phyloP scores from a whole-genome alignment of 495 filamentous ascomycete species.

The Glarea lozoyensis region DNA sequence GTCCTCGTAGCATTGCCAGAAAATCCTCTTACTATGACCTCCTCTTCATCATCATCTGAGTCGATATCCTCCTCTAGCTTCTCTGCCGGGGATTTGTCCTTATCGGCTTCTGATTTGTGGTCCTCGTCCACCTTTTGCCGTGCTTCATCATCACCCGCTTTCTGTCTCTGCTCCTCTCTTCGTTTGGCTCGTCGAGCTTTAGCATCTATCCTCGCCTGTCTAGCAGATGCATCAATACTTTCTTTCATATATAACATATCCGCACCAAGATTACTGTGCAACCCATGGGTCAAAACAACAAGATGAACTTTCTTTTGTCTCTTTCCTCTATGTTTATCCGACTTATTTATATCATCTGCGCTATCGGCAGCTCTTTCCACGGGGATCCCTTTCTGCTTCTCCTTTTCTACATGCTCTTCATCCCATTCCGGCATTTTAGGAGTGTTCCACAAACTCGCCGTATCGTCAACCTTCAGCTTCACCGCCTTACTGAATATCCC shows the following conservation, averaged over 20 bases:
- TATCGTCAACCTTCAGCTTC: conserved; percentile 73
- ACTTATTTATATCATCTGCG: conserved; percentile 11
- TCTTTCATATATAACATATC: conserved; percentile 98
- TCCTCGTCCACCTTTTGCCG: conserved; percentile 9
- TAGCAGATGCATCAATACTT: conserved; percentile 79
- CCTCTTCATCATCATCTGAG: conserved; percentile 62
- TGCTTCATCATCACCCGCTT: conserved; percentile 7
- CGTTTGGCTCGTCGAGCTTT: conserved; percentile 43
- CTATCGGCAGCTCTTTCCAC: conserved; percentile 8
- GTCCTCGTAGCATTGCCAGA: conserved; percentile 83
- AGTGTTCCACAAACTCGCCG: conserved; percentile 79
- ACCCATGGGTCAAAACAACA: conserved; percentile 85
- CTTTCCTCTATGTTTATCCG: conserved; percentile 23
- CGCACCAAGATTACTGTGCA: conserved; percentile 93
- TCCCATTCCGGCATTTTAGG: conserved; percentile 66
- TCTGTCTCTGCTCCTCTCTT: conserved; percentile 23
- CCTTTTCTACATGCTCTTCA: conserved; percentile 25
- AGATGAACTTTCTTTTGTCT: conserved; percentile 73
- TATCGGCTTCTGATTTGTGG: conserved; percentile 11
- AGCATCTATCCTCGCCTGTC: conserved; percentile 53
- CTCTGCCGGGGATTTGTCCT: conserved; percentile 14
- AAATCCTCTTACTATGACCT: conserved; percentile 91
- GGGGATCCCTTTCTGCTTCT: conserved; percentile 14
- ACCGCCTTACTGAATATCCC: conserved; percentile 77
- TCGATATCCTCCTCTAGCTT: conserved; percentile 28